Evolutionary conservation across 257 asterid species (phyloP).

Genomic region (Ligustrum vulgare): DNA sequence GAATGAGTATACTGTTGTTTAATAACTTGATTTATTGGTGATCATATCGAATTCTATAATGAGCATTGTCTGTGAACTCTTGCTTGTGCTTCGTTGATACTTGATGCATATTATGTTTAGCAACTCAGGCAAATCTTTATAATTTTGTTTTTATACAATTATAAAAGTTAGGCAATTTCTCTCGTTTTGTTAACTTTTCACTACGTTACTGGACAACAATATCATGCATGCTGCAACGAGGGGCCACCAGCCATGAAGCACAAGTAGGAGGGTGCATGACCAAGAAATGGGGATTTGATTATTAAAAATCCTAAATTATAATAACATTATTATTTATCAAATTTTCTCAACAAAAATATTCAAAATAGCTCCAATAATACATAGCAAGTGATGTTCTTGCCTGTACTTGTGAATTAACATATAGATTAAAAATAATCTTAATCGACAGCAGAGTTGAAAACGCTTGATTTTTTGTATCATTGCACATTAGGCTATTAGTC

Average conservation of each 20-base stretch:
- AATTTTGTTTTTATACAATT: not conserved
- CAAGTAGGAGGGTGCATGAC: too few relatives aligned
- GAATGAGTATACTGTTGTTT: too few relatives aligned
- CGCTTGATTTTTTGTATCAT: not conserved
- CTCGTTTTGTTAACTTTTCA: not conserved
- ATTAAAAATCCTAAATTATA: not conserved
- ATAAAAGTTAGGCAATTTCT: not conserved
- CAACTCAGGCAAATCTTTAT: not conserved
- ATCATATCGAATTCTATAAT: too few relatives aligned
- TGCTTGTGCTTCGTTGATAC: too few relatives aligned
- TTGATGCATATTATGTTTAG: too few relatives aligned
- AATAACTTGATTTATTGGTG: too few relatives aligned
- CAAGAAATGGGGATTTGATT: too few relatives aligned
- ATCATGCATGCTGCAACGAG: too few relatives aligned
- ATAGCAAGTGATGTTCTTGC: not conserved
- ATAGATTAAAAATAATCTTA: not conserved
- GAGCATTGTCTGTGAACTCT: too few relatives aligned
- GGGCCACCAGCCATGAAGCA: too few relatives aligned
- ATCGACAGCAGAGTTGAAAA: not conserved
- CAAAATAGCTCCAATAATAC: not conserved
- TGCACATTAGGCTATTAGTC: conserved; percentile 35
- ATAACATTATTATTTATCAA: not conserved
- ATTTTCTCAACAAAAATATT: not conserved
- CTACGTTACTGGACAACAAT: not conserved
- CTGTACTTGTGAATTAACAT: not conserved